A percentile compares a stretch with the other conserved stretches of the same genome.
Evolutionary conservation across 768 basidiomycete genomes (phyloP).

Genomic region (Tricholomella constricta): DNA sequence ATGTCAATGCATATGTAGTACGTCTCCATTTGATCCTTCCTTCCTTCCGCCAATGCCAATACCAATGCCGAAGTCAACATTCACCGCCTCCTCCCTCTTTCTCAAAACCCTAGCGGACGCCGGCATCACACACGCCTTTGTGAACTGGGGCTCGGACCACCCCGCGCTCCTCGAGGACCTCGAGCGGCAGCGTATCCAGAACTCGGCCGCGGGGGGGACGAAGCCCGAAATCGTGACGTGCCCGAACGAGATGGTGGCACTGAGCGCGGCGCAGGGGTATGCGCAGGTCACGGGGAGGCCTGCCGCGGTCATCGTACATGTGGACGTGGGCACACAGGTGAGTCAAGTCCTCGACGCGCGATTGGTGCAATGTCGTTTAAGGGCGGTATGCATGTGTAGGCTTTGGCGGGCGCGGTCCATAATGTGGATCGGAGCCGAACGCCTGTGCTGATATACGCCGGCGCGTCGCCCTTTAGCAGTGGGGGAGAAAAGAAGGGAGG

Average conservation of each 20-base stretch:
- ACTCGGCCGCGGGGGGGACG: slow-evolving; percentile 36
- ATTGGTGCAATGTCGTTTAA: not conserved
- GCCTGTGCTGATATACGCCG: slow-evolving; percentile 73
- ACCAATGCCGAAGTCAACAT: too few relatives aligned
- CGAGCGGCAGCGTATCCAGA: slow-evolving; percentile 55
- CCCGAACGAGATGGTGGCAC: slow-evolving; percentile 77
- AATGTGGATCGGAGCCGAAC: slow-evolving; percentile 64
- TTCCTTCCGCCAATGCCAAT: too few relatives aligned
- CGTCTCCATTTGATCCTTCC: too few relatives aligned
- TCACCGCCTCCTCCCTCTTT: slow-evolving; percentile 65
- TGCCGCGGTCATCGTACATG: slow-evolving; percentile 74
- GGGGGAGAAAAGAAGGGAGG: slow-evolving; percentile 60
- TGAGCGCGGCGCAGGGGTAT: slow-evolving; percentile 73
- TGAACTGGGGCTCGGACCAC: slow-evolving; percentile 80
- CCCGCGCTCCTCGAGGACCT: slow-evolving; percentile 73
- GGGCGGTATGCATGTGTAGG: slow-evolving; percentile 45
- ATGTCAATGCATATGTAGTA: too few relatives aligned
- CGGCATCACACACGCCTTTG: slow-evolving; percentile 69
- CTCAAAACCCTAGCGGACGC: slow-evolving; percentile 54
- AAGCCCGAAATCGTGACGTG: slow-evolving; percentile 60
- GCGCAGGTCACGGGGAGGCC: slow-evolving; percentile 65
- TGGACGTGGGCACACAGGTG: slow-evolving; percentile 71
- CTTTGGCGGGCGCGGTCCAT: slow-evolving; percentile 70
- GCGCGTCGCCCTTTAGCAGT: slow-evolving; percentile 61
- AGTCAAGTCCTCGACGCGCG: slow-evolving; percentile 10